Conservation (phyloP, 352 stramenopile genomes). For the Phytophthora ohioensis region DNA sequence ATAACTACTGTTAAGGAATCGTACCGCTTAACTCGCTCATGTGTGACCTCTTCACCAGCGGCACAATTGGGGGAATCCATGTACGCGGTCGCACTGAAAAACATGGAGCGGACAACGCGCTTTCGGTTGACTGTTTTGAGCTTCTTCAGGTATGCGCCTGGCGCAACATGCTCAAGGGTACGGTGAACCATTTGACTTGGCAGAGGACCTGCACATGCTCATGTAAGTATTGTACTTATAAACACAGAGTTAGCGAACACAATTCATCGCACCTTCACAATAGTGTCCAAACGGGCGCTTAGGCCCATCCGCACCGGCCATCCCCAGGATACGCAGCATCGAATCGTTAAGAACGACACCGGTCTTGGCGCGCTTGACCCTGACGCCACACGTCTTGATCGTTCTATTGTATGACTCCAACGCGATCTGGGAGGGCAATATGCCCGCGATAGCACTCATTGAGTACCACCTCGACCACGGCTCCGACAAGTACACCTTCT, state of each 20-base stretch:
- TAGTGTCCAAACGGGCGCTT: constrained; percentile 14
- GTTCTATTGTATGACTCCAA: constrained; percentile 19
- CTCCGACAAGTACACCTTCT: constrained; percentile 11
- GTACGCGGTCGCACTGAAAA: background rate
- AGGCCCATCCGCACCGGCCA: background rate
- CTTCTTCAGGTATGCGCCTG: background rate
- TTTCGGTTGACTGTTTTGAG: background rate
- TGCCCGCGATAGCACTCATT: constrained; percentile 7
- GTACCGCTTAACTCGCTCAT: background rate
- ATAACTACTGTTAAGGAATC: no score
- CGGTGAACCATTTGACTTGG: background rate
- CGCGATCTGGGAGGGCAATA: constrained; percentile 19
- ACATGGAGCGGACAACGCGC: background rate
- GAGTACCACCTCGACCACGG: constrained; percentile 3
- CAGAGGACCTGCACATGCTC: background rate
- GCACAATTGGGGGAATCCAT: background rate
- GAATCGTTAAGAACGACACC: constrained; percentile 22
- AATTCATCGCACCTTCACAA: background rate
- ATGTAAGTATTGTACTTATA: no score
- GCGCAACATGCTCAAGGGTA: background rate
- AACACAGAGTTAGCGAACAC: no score
- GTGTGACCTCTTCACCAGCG: background rate
- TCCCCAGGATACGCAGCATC: background rate
- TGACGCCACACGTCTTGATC: constrained; percentile 21
- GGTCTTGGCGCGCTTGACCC: constrained; percentile 7